These are phyloP conservation scores for Biscutella laevigata DNA, from an alignment of 441 rosid genomes.

Conservation along the genomic window DNA sequence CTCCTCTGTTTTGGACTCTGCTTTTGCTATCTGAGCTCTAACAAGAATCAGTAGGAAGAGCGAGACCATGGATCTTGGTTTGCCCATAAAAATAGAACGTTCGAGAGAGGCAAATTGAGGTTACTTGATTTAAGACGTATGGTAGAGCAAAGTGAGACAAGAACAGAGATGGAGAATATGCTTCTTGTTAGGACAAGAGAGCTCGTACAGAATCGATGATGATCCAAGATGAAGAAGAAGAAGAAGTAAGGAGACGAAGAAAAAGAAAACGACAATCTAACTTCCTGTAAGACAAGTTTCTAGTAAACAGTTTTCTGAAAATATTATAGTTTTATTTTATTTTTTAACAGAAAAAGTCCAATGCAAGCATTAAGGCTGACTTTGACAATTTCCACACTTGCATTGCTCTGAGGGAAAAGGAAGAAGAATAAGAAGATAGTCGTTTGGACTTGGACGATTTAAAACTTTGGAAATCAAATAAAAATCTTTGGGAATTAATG, in stretches of 20 bases:
- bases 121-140: not conserved
- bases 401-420: not conserved
- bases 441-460: not conserved
- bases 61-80: not conserved
- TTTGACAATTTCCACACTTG: slow-evolving; percentile 8
- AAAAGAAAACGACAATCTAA: not conserved
- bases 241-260: not conserved
- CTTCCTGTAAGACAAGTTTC: not conserved
- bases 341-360: not conserved
- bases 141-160: not conserved
- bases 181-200: not conserved
- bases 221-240: no score
- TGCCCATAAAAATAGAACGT: not conserved
- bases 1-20: not conserved
- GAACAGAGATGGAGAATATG: not conserved
- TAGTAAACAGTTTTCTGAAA: no score
- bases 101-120: slow-evolving; percentile 2
- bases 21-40: not conserved
- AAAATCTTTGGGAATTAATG: not conserved
- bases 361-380: slow-evolving; percentile 5
- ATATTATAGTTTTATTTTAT: no score
- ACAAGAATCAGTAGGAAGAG: not conserved
- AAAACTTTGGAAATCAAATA: not conserved
- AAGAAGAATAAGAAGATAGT: not conserved
- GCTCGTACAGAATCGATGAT: slow-evolving; percentile 2